Evolutionary conservation across 331 rosid species (phyloP).

Genomic region (Ulmus americana): DNA sequence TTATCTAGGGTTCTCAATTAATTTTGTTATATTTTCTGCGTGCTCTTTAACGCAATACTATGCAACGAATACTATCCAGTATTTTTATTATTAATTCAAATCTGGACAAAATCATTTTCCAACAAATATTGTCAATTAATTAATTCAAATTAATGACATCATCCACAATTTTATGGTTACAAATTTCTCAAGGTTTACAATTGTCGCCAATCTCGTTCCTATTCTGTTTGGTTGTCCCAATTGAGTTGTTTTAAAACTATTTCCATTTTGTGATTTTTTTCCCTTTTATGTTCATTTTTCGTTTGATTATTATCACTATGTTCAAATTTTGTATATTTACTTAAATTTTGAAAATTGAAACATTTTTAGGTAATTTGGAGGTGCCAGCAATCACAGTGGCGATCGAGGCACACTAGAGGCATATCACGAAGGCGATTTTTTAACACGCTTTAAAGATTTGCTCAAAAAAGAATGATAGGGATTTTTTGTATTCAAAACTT

Average conservation of each 20-base stretch:
- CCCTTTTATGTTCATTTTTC: too few species aligned
- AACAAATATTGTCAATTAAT: too few species aligned
- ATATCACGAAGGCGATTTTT: slow-evolving; percentile 62
- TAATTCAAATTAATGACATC: too few species aligned
- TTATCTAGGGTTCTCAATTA: too few species aligned
- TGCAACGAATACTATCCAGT: too few species aligned
- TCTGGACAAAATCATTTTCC: too few species aligned
- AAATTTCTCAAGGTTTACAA: neutral
- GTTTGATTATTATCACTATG: neutral
- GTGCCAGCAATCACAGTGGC: slow-evolving; percentile 87
- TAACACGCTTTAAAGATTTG: slow-evolving; percentile 60
- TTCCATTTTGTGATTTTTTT: neutral
- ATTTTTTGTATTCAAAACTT: neutral
- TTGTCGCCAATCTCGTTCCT: slow-evolving; percentile 56
- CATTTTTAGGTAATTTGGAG: slow-evolving; percentile 46
- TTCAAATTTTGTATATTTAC: neutral
- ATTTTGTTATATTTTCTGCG: too few species aligned
- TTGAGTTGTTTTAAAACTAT: slow-evolving; percentile 24
- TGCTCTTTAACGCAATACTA: too few species aligned
- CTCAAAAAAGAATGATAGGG: slow-evolving; percentile 40
- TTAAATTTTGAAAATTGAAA: neutral
- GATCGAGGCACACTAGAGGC: slow-evolving; percentile 81
- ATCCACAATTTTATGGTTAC: too few species aligned
- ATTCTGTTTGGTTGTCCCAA: slow-evolving; percentile 88
- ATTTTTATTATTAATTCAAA: too few species aligned